Conservation (phyloP, 2,329 filamentous ascomycete genomes). For the Aspergillus alliaceus region DNA sequence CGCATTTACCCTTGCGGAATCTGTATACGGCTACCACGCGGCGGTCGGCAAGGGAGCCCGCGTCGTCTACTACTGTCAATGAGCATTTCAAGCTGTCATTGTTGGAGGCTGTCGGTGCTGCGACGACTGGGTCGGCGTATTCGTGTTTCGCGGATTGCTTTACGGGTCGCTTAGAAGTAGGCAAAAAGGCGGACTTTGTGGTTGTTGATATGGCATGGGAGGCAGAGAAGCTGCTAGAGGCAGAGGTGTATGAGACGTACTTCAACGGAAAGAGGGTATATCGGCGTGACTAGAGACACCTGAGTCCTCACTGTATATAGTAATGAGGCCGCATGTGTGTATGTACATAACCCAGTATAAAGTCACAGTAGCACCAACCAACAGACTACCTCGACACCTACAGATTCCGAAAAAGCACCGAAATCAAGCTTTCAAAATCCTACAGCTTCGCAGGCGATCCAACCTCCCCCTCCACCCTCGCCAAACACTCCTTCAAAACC, state of each 20-base stretch:
- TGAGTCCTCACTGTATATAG: too few relatives aligned
- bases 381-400: too few relatives aligned
- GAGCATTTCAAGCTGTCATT: constrained; percentile 43
- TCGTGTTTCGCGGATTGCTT: constrained; percentile 45
- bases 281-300: background rate
- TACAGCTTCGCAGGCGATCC: background rate
- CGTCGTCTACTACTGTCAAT: constrained; percentile 39
- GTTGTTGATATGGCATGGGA: constrained; percentile 45
- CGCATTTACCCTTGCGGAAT: constrained; percentile 45
- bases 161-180: constrained; percentile 38
- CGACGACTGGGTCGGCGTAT: constrained; percentile 47
- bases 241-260: constrained; percentile 44
- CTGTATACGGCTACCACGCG: constrained; percentile 53
- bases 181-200: constrained; percentile 47
- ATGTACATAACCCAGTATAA: too few relatives aligned
- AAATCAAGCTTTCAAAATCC: background rate
- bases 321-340: too few relatives aligned
- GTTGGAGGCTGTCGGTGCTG: constrained; percentile 44
- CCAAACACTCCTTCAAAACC: constrained; percentile 59
- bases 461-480: constrained; percentile 49
- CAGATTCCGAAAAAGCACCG: too few relatives aligned
- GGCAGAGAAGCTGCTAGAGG: constrained; percentile 38
- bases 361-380: too few relatives aligned
- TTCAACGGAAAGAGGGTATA: constrained; percentile 39
- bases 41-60: constrained; percentile 42